Evolutionary conservation across 2,329 filamentous ascomycete genomes (phyloP).

Genomic region (Penicillium sp.): DNA sequence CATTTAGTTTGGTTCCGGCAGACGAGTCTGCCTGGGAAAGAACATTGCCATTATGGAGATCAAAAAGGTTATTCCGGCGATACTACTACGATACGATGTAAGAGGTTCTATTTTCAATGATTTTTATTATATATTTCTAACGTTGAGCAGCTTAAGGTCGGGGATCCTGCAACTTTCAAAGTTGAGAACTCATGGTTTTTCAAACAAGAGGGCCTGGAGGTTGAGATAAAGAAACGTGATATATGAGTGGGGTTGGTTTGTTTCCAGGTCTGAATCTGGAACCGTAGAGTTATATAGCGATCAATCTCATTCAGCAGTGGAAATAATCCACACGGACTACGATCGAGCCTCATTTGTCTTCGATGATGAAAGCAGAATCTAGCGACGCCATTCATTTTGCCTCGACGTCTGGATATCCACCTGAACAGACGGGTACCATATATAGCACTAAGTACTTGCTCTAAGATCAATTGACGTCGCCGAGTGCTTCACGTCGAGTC

Average conservation of each 20-base stretch:
- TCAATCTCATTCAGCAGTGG: no score
- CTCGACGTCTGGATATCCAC: no score
- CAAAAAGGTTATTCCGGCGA: constrained; percentile 20
- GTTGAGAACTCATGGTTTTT: constrained; percentile 1
- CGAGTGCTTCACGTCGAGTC: constrained; percentile 14
- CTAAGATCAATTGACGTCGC: no score
- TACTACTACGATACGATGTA: constrained; percentile 23
- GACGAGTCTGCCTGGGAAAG: constrained; percentile 10
- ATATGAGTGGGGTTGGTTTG: no score
- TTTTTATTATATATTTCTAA: neutral
- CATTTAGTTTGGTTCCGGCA: constrained; percentile 12
- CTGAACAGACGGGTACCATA: no score
- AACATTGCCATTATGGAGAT: constrained; percentile 23
- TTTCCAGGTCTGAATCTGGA: no score
- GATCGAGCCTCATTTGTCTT: no score
- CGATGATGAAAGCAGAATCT: no score
- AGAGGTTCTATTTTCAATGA: constrained; percentile 4
- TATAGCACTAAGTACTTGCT: no score
- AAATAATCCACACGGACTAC: no score
- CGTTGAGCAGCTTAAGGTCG: neutral
- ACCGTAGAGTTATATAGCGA: no score
- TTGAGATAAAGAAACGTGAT: neutral
- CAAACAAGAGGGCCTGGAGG: neutral
- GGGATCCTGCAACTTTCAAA: neutral
- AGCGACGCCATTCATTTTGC: no score